A percentile compares a stretch with the other conserved stretches of the same genome.
Evolutionary conservation across 2,329 filamentous ascomycete species (phyloP).

Genomic region (Tolypocladium amazonense): DNA sequence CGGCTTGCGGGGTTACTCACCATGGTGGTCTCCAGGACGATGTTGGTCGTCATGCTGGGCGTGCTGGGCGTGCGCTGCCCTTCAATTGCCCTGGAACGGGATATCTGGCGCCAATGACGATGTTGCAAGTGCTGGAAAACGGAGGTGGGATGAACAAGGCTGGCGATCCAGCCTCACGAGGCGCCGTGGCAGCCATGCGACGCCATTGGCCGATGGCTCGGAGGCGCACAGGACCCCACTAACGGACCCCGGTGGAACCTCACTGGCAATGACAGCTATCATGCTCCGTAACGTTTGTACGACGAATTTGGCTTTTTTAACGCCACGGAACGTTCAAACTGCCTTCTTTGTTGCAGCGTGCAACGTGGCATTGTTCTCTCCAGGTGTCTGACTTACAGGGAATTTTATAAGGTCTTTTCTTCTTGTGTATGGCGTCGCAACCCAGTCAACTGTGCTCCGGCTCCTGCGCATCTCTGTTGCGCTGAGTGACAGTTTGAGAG

Average conservation of each 20-base stretch:
- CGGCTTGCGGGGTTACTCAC: slow-evolving; percentile 29
- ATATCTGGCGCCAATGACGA: background rate
- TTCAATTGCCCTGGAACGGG: background rate
- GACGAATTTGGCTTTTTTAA: background rate
- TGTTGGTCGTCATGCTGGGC: slow-evolving; percentile 59
- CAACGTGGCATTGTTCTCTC: background rate
- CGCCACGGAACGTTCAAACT: background rate
- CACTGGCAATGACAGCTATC: background rate
- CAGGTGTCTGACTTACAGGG: too few species aligned
- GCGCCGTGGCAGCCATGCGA: background rate
- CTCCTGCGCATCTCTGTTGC: background rate
- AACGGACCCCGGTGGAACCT: background rate
- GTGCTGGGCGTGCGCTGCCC: slow-evolving; percentile 22
- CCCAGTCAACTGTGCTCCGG: background rate
- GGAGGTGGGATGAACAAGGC: slow-evolving; percentile 3
- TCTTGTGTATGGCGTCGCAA: background rate
- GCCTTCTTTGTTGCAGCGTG: background rate
- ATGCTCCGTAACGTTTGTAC: background rate
- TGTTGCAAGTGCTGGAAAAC: background rate
- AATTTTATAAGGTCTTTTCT: rapidly evolving
- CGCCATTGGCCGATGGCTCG: background rate
- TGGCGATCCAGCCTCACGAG: background rate
- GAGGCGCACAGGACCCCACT: background rate
- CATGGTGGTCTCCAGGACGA: slow-evolving; percentile 79
- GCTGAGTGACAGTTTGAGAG: background rate